Percentiles rank a stretch among this genome's conserved stretches.
These are phyloP conservation scores for Cladophialophora yegresii DNA, from an alignment of 2,329 filamentous ascomycete genomes.

Conservation along the genomic window DNA sequence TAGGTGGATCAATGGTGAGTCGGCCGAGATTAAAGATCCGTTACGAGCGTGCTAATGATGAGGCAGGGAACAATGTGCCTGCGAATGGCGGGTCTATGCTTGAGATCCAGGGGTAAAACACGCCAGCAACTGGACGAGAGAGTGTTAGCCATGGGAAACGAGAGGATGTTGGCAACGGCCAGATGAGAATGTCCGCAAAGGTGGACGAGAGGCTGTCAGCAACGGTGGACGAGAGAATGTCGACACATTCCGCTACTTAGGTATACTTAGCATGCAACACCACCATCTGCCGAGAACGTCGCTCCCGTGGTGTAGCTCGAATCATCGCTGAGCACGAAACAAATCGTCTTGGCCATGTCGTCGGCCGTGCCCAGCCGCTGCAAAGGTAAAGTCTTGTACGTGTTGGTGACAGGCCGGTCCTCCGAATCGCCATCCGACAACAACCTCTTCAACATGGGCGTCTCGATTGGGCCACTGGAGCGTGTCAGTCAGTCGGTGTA, in stretches of 20 bases:
- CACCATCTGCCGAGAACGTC: conserved; percentile 51
- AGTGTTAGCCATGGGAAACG: too few species aligned
- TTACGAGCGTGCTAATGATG: background rate
- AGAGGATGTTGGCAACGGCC: background rate
- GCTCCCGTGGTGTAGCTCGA: conserved; percentile 48
- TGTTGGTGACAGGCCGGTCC: conserved; percentile 22
- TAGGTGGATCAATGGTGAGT: conserved; percentile 19
- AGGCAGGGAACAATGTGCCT: conserved; percentile 10
- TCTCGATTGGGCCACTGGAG: conserved; percentile 27
- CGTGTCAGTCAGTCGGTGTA: conserved; percentile 3
- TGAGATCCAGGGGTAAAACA: conserved; percentile 12
- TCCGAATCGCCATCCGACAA: conserved; percentile 5
- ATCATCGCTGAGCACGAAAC: conserved; percentile 51
- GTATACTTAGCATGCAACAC: conserved; percentile 30
- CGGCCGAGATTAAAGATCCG: background rate
- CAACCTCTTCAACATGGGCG: conserved; percentile 26
- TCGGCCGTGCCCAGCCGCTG: conserved; percentile 57
- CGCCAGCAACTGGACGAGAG: background rate
- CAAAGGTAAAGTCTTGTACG: conserved; percentile 28
- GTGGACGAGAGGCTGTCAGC: background rate
- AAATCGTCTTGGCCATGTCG: conserved; percentile 48
- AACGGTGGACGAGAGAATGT: background rate
- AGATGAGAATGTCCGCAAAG: too few species aligned
- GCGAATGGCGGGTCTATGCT: conserved; percentile 18
- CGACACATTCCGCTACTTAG: background rate